phyloP scores from a whole-genome alignment of 2,329 filamentous ascomycete species.

The Rhinocladiella mackenziei region DNA sequence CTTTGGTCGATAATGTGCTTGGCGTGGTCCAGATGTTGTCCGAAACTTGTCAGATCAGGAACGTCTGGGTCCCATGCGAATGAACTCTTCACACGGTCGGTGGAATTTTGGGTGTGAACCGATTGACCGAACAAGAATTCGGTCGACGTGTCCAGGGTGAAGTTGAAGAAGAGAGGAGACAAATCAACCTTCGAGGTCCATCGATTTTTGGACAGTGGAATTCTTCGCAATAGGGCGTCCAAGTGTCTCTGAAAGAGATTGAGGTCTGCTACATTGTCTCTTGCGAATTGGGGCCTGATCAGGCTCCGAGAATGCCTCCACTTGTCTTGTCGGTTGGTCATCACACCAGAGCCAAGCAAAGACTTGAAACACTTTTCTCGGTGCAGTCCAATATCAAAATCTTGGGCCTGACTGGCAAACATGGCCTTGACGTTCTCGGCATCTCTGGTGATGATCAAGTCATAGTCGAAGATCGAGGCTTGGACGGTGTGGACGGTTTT shows the following conservation, averaged over 20 bases:
- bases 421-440: conserved; percentile 50
- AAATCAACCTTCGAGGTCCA: conserved; percentile 59
- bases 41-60: conserved; percentile 11
- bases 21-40: conserved; percentile 12
- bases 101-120: conserved; percentile 29
- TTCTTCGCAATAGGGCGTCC: conserved; percentile 33
- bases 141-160: conserved; percentile 47
- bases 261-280: conserved; percentile 78
- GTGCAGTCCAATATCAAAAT: conserved; percentile 75
- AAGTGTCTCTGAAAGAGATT: conserved; percentile 71
- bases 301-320: conserved; percentile 77
- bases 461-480: conserved; percentile 39
- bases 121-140: conserved; percentile 26
- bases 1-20: conserved; percentile 22
- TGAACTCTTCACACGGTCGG: background rate
- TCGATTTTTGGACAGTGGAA: conserved; percentile 55
- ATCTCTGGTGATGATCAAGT: conserved; percentile 55
- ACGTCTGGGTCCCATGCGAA: conserved; percentile 1
- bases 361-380: conserved; percentile 58
- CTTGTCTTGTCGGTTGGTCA: conserved; percentile 66
- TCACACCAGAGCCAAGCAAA: conserved; percentile 40
- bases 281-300: conserved; percentile 79
- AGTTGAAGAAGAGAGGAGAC: conserved; percentile 75
- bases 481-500: conserved; percentile 35
- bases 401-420: conserved; percentile 72